These are phyloP conservation scores for Aristolochia contorta DNA, from an alignment of 164 flowering plant species.

Conservation along the genomic window DNA sequence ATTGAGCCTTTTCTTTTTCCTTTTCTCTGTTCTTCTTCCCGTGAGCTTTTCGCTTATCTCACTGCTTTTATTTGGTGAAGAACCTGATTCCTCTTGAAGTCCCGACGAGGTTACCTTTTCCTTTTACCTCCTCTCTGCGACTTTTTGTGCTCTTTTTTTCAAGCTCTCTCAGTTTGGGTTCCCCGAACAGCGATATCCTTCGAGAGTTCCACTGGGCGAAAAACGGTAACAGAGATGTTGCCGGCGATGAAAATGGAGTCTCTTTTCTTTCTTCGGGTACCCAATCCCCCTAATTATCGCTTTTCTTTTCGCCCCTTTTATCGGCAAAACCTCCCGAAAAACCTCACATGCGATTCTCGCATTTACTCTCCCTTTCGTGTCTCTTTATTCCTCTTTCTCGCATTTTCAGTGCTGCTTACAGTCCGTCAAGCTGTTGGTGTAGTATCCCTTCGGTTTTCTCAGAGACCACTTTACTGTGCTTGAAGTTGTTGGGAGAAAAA, in stretches of 20 bases:
- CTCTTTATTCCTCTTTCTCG: conserved; percentile 1
- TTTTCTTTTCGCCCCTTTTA: conserved; percentile 19
- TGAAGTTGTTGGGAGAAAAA: no score
- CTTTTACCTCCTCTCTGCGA: conserved; percentile 8
- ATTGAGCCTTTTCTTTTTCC: conserved; percentile 1
- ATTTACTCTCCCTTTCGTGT: conserved; percentile 1
- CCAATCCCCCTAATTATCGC: conserved; percentile 13
- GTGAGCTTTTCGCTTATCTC: conserved; percentile 7
- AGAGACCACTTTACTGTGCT: no score
- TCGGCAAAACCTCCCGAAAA: conserved; percentile 10
- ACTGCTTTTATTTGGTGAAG: conserved; percentile 23
- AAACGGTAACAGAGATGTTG: neutral
- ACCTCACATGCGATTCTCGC: conserved; percentile 7
- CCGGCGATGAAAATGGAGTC: conserved; percentile 1
- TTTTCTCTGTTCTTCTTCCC: conserved; percentile 8
- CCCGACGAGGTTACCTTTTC: conserved; percentile 22
- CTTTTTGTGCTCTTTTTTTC: conserved; percentile 1
- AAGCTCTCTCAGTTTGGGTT: neutral
- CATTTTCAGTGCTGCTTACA: neutral
- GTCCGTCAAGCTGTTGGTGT: no score
- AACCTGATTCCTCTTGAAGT: conserved; percentile 43
- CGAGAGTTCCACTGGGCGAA: neutral
- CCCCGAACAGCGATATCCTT: no score
- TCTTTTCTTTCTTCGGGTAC: conserved; percentile 3
- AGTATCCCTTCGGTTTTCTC: no score